Conservation (phyloP, 192 early-diverging fungal species). For the Coemansia sp. region DNA sequence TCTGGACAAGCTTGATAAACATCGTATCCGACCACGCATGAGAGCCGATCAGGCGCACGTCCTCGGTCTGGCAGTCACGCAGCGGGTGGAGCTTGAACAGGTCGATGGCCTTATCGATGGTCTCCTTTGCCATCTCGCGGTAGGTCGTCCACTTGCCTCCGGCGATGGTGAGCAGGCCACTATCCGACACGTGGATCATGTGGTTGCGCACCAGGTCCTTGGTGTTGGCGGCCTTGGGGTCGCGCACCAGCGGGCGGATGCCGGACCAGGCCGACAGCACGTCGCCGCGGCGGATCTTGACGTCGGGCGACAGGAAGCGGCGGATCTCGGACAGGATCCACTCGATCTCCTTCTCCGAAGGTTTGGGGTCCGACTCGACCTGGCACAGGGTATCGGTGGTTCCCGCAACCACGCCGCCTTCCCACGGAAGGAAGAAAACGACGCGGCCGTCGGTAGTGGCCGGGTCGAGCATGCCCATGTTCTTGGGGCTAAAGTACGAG, state of each 20-base stretch:
- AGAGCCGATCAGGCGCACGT: constrained; percentile 74
- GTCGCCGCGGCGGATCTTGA: constrained; percentile 95
- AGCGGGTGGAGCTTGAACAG: constrained; percentile 63
- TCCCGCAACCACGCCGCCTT: constrained; percentile 91
- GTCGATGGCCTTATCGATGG: constrained; percentile 80
- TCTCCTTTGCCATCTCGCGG: constrained; percentile 94
- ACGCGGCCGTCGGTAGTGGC: constrained; percentile 91
- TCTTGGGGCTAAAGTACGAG: constrained; percentile 87
- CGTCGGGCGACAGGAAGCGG: constrained; percentile 83
- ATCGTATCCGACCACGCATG: constrained; percentile 84
- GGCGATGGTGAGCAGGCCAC: constrained; percentile 86
- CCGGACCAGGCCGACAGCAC: constrained; percentile 98
- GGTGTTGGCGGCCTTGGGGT: constrained; percentile 88
- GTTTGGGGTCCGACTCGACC: constrained; percentile 78
- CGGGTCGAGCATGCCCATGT: constrained; percentile 95
- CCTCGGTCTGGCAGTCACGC: constrained; percentile 70
- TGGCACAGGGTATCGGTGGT: constrained; percentile 90
- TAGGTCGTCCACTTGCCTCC: constrained; percentile 99
- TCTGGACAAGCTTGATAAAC: constrained; percentile 95
- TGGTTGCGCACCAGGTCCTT: constrained; percentile 93
- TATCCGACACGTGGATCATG: constrained; percentile 83
- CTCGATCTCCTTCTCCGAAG: constrained; percentile 87
- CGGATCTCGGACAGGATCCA: constrained; percentile 93
- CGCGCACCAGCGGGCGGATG: constrained; percentile 93
- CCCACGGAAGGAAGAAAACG: constrained; percentile 97